Evolutionary conservation across 23 red algal genomes (phyloP), one percentile per base, ranked within the genome.

Genomic region (Porphyridium purpureum): DNA sequence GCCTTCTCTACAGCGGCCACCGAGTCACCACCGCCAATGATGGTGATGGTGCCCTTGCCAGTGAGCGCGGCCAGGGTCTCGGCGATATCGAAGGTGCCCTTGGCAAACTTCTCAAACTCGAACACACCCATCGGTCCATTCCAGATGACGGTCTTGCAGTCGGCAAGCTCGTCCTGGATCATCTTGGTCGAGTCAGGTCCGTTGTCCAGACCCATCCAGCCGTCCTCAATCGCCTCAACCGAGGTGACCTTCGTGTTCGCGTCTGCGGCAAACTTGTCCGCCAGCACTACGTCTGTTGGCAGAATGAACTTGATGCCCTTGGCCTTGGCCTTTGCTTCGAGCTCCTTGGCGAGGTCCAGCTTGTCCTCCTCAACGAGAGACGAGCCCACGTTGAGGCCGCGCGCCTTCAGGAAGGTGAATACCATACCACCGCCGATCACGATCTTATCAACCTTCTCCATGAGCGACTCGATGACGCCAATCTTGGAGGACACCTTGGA

Each of bases 331-430:
- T 69, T 64, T 47, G 76, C 42, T 56, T 77, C 66, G 17, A 86
- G 42, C 11, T 62, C 59, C 5, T 47, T 69, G 9, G 90, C 90
- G 7, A 98, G 58, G 14, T 86, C 79, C 17, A 98, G 44, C 54
- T 98, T 98, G 68, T 98, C 90, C 17, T 98, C 90, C 76, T 98
- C 90, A 28, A 98, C 90, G 25, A 98, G 70, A 7, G 79, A 86
- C 17, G 77, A 84, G 21, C 90, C 90, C 3, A 75, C 70, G 52
- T 40, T 74, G 24, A 80, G 31, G 11, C 90, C 90, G 7, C 62
- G 48, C 2, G 90, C 90, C 68, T 78, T 83, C 25, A 98, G 64
- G 65, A 98, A 98, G 0, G 90, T 98, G 72, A 98, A 98, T 21
- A 98, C 78, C 90, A 98, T 98, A 34, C 90, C 90, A 20, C 90